phyloP scores from a whole-genome alignment of 257 asterid genomes.

The Solanum ossicruentum region DNA sequence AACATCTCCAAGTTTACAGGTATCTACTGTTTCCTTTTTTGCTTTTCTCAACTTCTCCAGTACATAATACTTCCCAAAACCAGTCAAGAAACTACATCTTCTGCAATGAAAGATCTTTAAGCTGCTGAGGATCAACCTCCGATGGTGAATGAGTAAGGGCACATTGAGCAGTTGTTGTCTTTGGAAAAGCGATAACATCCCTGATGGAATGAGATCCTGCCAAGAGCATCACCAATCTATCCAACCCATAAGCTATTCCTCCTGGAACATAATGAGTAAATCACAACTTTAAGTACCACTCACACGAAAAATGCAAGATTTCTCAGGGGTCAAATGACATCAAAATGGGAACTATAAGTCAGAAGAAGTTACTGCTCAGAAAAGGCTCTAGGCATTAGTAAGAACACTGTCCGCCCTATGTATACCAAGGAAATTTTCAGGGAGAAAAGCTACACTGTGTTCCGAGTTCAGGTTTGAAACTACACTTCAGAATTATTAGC shows the following conservation, averaged over 20 bases:
- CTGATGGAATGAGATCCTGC: slow-evolving; percentile 70
- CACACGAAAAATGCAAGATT: background rate
- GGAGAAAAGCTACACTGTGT: background rate
- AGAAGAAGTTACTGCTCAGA: background rate
- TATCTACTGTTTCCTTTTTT: background rate
- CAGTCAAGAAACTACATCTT: slow-evolving; percentile 2
- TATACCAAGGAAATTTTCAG: background rate
- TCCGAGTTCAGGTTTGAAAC: background rate
- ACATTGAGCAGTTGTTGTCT: slow-evolving; percentile 89
- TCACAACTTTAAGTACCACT: background rate
- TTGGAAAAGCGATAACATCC: slow-evolving; percentile 94
- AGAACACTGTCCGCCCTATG: background rate
- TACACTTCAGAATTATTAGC: background rate
- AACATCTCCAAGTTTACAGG: background rate
- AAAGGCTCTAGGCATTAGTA: background rate
- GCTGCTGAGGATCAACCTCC: slow-evolving; percentile 66
- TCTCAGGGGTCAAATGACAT: background rate
- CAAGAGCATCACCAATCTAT: slow-evolving; percentile 80
- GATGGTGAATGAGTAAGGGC: slow-evolving; percentile 89
- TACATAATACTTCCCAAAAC: background rate
- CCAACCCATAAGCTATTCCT: slow-evolving; percentile 89
- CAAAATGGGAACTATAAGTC: background rate
- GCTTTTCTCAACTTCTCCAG: background rate
- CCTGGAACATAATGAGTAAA: slow-evolving; percentile 24
- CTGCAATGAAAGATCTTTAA: slow-evolving; percentile 53